Base-by-base conservation (phyloP, 805 yeast genomes). In the Suhomyces sp. region DNA sequence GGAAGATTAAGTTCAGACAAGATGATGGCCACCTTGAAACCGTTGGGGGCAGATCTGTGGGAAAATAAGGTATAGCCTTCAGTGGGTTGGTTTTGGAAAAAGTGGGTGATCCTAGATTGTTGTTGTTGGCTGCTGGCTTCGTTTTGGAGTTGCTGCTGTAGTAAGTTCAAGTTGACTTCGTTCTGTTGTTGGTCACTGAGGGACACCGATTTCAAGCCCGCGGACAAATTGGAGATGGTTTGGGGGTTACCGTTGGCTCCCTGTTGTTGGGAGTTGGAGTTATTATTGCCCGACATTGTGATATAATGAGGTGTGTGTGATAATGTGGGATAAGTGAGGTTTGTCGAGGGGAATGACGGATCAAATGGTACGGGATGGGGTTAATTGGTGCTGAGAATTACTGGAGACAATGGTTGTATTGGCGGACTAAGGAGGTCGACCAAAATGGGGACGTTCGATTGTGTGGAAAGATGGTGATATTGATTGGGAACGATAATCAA, bases 21-120 rank as follows among this genome's bases (percentile, higher is more conserved):
- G 19, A 88, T 82, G 28, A 90, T 88, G 18, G 97, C 96, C 11
- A 91, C 95, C 62, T 93, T 91, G 71, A 87, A 90, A 2, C 97
- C 97, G 60, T 90, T 90, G 18, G 97, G 97, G 1, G 96, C 96
- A 3, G 91, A 82, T 47, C 95, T 51, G 53, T 82, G 79, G 62
- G 95, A 51, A 76, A 85, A 88, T 30, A 90, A 68, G 1, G 96
- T 87, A 58, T 76, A 86, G 1, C 97, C 97, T 44, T 81, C 83
- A 13, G 73, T 60, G 8, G 96, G 95, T 47, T 81, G 83, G 51
- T 81, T 80, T 45, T 75, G 77, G 54, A 87, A 83, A 56, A 86
- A 88, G 43, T 75, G 71, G 19, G 83, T 72, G 34, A 88, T 76
- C 43, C 95, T 66, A 15, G 83, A 68, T 48, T 72, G 70, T 44